Evolutionary conservation across 805 yeast species (phyloP).

Genomic region (Starmerella kuoi): DNA sequence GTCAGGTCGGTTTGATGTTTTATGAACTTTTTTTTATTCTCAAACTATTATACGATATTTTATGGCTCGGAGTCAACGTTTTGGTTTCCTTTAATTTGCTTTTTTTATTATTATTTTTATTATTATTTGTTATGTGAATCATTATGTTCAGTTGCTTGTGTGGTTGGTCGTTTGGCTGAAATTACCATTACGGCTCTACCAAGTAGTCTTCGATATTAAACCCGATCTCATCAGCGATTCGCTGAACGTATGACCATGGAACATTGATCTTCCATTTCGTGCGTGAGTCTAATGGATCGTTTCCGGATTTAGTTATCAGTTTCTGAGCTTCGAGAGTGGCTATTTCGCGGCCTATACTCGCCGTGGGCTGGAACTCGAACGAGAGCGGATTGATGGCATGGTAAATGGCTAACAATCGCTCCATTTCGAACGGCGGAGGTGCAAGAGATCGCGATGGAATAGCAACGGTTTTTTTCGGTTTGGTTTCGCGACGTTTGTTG

Average conservation of each 20-base stretch:
- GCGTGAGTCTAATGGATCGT: constrained; percentile 51
- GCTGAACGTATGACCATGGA: constrained; percentile 50
- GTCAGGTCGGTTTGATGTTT: too few species aligned
- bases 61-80: background rate
- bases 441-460: constrained; percentile 51
- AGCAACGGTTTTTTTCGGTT: constrained; percentile 35
- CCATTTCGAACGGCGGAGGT: constrained; percentile 66
- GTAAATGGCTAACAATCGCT: constrained; percentile 66
- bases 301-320: constrained; percentile 33
- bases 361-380: constrained; percentile 29
- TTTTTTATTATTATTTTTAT: too few species aligned
- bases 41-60: background rate
- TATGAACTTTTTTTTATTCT: too few species aligned
- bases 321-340: constrained; percentile 50
- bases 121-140: too few species aligned
- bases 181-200: constrained; percentile 29
- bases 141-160: too few species aligned
- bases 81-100: too few species aligned
- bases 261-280: constrained; percentile 72
- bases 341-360: constrained; percentile 37
- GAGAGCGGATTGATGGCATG: constrained; percentile 49
- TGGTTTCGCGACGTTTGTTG: constrained; percentile 31
- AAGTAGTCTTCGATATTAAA: constrained; percentile 58
- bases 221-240: constrained; percentile 49
- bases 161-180: too few species aligned